Conservation (phyloP, 345 rosid genomes). For the Mallotus nudiflorus region DNA sequence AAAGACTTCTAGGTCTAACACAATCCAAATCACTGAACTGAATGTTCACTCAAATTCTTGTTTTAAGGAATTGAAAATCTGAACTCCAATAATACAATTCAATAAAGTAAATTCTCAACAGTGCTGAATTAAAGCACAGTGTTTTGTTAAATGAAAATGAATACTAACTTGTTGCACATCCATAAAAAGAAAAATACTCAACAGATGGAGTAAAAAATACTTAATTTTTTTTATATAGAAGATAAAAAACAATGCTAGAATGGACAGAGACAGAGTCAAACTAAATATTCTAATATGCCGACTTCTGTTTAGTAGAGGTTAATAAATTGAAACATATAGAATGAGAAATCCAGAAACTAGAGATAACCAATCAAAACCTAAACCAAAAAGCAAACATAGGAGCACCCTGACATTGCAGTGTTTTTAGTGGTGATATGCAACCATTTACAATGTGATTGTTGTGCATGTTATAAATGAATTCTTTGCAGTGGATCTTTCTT, state of each 20-base stretch:
- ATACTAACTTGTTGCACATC: neutral
- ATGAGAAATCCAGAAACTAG: neutral
- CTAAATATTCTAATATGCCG: neutral
- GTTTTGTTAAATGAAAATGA: neutral
- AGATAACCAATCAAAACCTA: neutral
- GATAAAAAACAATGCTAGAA: no score
- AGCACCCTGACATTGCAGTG: neutral
- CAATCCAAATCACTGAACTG: neutral
- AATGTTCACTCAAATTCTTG: neutral
- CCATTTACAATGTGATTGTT: no score
- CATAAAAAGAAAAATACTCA: neutral
- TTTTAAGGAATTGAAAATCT: neutral
- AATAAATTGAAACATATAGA: neutral
- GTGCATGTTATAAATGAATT: no score
- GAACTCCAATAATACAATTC: neutral
- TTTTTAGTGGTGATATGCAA: no score
- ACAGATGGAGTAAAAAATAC: no score
- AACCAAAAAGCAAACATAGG: neutral
- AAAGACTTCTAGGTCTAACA: neutral
- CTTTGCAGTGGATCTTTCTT: no score
- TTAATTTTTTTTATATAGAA: no score
- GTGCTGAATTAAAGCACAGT: neutral
- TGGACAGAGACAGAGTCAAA: no score
- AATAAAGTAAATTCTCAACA: neutral
- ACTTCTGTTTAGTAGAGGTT: neutral